These are phyloP conservation scores for Elsinoe arachidis DNA, from an alignment of 2,329 filamentous ascomycete species.

Conservation along the genomic window DNA sequence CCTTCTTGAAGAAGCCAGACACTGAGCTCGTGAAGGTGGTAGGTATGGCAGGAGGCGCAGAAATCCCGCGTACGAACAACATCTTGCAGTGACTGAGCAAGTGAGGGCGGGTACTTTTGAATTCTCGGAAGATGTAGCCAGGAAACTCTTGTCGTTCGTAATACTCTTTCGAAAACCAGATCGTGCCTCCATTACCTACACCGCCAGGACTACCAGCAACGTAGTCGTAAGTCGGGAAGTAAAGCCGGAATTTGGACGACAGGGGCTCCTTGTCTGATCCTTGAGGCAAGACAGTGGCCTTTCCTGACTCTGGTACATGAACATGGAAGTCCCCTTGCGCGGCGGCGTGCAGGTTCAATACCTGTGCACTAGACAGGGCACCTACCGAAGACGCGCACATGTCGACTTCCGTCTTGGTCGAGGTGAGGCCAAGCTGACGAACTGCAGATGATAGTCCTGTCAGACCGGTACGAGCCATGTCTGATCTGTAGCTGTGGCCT, in stretches of 20 bases:
- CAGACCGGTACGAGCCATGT: slow-evolving; percentile 54
- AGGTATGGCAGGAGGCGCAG: not conserved
- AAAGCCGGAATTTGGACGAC: slow-evolving; percentile 55
- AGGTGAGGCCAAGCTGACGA: slow-evolving; percentile 51
- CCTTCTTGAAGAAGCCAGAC: not conserved
- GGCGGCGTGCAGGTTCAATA: slow-evolving; percentile 52
- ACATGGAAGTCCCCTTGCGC: slow-evolving; percentile 37
- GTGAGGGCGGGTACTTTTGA: slow-evolving; percentile 58
- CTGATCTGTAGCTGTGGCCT: slow-evolving; percentile 26
- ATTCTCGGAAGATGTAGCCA: slow-evolving; percentile 62
- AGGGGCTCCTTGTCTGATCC: not conserved
- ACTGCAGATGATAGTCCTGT: slow-evolving; percentile 64
- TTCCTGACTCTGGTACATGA: slow-evolving; percentile 20
- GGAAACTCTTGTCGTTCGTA: slow-evolving; percentile 66
- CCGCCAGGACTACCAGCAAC: slow-evolving; percentile 30
- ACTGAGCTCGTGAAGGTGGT: not conserved
- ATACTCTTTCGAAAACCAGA: slow-evolving; percentile 67
- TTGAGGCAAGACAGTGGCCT: slow-evolving; percentile 16
- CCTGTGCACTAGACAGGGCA: slow-evolving; percentile 58
- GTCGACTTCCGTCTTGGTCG: slow-evolving; percentile 57
- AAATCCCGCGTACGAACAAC: slow-evolving; percentile 23
- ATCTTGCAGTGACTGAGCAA: slow-evolving; percentile 81
- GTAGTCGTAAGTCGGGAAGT: slow-evolving; percentile 70
- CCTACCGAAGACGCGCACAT: slow-evolving; percentile 77
- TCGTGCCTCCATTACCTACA: slow-evolving; percentile 58